Base-by-base conservation (phyloP, 768 basidiomycete species). In the Kockovaella imperatae region DNA sequence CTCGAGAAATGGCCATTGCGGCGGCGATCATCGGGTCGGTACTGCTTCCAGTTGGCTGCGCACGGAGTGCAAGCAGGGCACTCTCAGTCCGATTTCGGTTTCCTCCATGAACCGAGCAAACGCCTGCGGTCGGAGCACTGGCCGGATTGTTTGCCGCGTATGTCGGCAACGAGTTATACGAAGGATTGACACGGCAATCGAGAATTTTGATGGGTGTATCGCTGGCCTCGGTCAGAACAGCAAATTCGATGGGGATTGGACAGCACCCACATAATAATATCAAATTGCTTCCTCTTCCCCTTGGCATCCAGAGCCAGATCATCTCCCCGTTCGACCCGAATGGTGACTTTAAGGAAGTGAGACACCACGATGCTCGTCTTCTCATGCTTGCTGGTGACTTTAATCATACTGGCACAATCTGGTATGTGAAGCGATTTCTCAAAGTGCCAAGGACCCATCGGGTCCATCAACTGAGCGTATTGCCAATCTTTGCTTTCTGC, bases 311-410 rank as follows among this genome's bases (percentile, higher is more conserved):
- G 45, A 14, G 76, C 73, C 18, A 65, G 57, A 59, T 86, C 82
- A 54, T 87, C 87, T 3, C 84, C 86, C 20, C 83, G 77, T 71
- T 89, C 83, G 14, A 93, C 83, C 30, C 89, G 77, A 47, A 96
- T 78, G 24, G 85, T 77, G 42, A 87, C 77, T 74, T 88, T 90
- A 45, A 99, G 74, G 42, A 75, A 71, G 67, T 99, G 93, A 0
- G 77, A 53, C 31, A 95, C 78, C 14, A 76, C 72, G 54, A 95
- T 81, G 61, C 86, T 84, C 52, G 83, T 82, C 57, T 76, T 75
- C 49, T 78, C 78, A 68, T 87, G 87, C 66, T 79, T 82, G 64
- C 85, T 90, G 8, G 88, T 86, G 58, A 86, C 84, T 59, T 79
- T 80, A 41, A 96, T 71, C 42, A 72, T 66, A 10, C 61, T 57